Evolutionary conservation across 73 alveolate genomes (phyloP).

Genomic region (Paramecium tetraurelia): DNA sequence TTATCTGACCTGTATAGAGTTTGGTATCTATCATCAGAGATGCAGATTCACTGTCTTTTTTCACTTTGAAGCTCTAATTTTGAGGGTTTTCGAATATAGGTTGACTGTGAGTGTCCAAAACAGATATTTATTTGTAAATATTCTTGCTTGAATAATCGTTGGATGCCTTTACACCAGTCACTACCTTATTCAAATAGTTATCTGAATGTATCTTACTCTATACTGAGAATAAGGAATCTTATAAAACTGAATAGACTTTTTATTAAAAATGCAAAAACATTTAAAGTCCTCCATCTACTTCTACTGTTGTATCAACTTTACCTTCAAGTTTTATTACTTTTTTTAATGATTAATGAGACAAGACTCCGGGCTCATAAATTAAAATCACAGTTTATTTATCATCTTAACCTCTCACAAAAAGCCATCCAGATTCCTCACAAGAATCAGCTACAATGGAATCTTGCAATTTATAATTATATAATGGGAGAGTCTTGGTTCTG

Average conservation of each 20-base stretch:
- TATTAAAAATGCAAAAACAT: background rate
- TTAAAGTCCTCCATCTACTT: slow-evolving; percentile 3
- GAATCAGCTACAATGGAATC: background rate
- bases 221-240: background rate
- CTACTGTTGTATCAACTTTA: background rate
- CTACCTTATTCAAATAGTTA: background rate
- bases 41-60: background rate
- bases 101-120: background rate
- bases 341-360: slow-evolving; percentile 10
- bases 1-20: background rate
- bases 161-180: background rate
- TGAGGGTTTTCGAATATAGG: background rate
- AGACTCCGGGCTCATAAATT: background rate
- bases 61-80: background rate
- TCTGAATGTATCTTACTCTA: background rate
- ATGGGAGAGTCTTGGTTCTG: background rate
- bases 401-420: background rate
- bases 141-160: background rate
- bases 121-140: background rate
- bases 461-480: background rate
- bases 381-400: background rate
- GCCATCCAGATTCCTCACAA: background rate
- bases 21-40: background rate
- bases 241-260: background rate
- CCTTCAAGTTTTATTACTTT: background rate